Evolutionary conservation across 164 flowering plant species (phyloP).

Genomic region (Vitis rupestris): DNA sequence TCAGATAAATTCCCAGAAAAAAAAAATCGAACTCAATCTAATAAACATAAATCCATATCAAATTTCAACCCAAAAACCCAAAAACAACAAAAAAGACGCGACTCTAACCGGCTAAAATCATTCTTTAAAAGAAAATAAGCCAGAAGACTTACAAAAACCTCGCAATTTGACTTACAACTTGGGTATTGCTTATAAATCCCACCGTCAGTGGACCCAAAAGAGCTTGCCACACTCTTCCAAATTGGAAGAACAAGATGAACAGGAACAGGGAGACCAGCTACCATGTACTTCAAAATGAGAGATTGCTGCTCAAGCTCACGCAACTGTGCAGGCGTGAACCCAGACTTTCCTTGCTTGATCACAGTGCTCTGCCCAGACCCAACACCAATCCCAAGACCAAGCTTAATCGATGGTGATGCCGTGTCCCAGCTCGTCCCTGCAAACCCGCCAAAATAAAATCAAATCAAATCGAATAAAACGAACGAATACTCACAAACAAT

Average conservation of each 20-base stretch:
- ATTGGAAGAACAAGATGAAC: constrained; percentile 23
- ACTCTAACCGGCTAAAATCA: background rate
- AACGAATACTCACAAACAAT: background rate
- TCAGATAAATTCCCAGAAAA: background rate
- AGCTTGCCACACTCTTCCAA: constrained; percentile 24
- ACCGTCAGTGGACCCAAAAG: constrained; percentile 9
- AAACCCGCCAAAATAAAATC: background rate
- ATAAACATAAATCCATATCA: background rate
- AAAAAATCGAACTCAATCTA: background rate
- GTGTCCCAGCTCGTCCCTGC: constrained; percentile 1
- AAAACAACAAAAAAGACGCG: background rate
- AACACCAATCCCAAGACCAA: constrained; percentile 24
- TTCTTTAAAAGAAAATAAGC: background rate
- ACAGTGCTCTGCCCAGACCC: background rate
- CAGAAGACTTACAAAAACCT: background rate
- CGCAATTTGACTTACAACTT: constrained; percentile 16
- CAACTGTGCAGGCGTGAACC: constrained; percentile 27
- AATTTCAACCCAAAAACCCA: background rate
- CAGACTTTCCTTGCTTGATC: constrained; percentile 2
- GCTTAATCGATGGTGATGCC: constrained; percentile 19
- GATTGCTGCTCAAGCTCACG: constrained; percentile 26
- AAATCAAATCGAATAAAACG: background rate
- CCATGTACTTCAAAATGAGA: constrained; percentile 19
- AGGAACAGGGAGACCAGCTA: constrained; percentile 28
- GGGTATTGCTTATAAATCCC: constrained; percentile 12